Evolutionary conservation across 208 protist genomes (phyloP).

Genomic region (Zelonia costaricensis): DNA sequence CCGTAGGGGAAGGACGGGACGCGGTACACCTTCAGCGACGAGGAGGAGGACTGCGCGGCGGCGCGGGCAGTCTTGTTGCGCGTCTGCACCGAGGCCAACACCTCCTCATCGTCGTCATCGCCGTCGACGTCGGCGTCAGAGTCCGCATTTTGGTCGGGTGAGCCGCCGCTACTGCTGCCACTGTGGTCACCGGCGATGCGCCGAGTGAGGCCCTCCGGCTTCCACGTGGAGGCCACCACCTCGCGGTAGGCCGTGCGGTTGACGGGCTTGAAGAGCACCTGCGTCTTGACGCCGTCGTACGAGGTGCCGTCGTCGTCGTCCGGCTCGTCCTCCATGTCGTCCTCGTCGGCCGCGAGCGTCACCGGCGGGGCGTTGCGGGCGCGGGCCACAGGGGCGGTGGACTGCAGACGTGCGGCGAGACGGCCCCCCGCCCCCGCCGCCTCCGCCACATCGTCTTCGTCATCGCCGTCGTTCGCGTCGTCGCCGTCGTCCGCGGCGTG

Average conservation of each 20-base stretch:
- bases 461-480: not conserved
- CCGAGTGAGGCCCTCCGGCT: constrained; percentile 69
- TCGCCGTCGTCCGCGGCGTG: too few species aligned
- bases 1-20: constrained; percentile 87
- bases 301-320: constrained; percentile 63
- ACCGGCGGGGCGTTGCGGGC: not conserved
- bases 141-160: not conserved
- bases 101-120: constrained; percentile 30
- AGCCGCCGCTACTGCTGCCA: not conserved
- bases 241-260: constrained; percentile 66
- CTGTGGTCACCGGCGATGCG: constrained; percentile 13
- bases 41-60: constrained; percentile 3
- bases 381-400: not conserved
- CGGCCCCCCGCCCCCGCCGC: not conserved
- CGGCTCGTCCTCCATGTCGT: constrained; percentile 12
- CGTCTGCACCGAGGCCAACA: constrained; percentile 20
- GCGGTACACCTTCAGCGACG: constrained; percentile 50
- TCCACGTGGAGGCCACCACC: constrained; percentile 68
- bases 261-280: constrained; percentile 73
- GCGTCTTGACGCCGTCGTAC: constrained; percentile 78
- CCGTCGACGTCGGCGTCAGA: constrained; percentile 38
- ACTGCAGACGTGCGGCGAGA: not conserved
- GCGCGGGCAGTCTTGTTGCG: constrained; percentile 18
- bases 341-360: constrained; percentile 1
- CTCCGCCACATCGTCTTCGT: not conserved